Evolutionary conservation across 1,284 basidiomycete species (phyloP), one percentile per base, ranked within the genome.

Genomic region (Pseudozyma sp.): DNA sequence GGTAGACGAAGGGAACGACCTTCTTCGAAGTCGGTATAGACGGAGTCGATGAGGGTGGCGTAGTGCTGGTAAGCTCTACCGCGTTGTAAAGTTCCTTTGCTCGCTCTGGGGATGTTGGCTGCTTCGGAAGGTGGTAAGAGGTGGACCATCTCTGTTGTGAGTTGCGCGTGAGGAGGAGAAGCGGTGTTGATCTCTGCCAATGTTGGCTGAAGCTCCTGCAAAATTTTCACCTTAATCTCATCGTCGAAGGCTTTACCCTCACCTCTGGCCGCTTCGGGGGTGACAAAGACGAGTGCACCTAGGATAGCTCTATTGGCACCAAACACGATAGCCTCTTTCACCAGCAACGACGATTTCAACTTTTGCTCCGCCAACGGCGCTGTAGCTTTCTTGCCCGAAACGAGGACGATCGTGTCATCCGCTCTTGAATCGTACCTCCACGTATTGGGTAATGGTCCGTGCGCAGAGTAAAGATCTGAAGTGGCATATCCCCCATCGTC

Each of bases 11-110:
- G 45, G 14, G 76, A 67, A 18, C 69, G 64, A 10, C 79, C 79
- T 45, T 73, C 59, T 56, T 81, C 74, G 18, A 79, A 81, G 19
- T 69, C 65, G 25, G 34, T 2, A 42, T 81, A 81, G 40, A 72
- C 21, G 5, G 55, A 50, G 19, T 73, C 70, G 51, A 81, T 70
- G 1, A 77, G 36, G 2, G 18, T 31, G 2, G 63, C 54, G 43
- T 73, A 71, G 45, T 69, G 66, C 50, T 59, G 50, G 34, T 77
- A 66, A 0, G 79, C 79, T 1, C 73, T 38, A 1, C 71, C 77
- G 1, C 76, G 73, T 44, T 81, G 79, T 0, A 81, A 61, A 8
- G 71, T 76, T 0, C 79, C 77, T 48, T 81, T 81, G 45, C 77
- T 79, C 14, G 77, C 76, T 5, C 76, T 44, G 4, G 79, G 79